phyloP scores from a whole-genome alignment of 768 basidiomycete species.

The Leccinellum albellum region DNA sequence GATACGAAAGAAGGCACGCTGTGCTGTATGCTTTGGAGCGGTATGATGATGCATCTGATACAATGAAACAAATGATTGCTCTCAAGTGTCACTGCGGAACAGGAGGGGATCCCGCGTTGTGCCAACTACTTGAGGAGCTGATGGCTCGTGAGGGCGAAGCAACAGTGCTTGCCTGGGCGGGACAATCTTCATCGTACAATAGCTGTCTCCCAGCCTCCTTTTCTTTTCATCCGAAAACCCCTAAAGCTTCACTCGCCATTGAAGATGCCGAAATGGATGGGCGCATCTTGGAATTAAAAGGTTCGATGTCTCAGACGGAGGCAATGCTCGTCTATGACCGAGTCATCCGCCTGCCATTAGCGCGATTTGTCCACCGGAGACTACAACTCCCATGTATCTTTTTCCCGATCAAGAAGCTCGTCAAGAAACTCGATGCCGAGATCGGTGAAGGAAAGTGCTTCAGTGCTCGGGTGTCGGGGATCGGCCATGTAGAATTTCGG shows the following conservation, averaged over 20 bases:
- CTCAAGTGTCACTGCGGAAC: too few species aligned
- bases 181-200: slow-evolving; percentile 9
- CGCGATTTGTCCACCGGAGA: neutral
- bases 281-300: neutral
- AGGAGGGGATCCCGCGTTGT: neutral
- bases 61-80: neutral
- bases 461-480: neutral
- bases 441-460: neutral
- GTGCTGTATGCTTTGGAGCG: neutral
- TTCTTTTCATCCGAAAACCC: neutral
- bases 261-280: neutral
- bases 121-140: neutral
- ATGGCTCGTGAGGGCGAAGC: neutral
- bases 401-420: slow-evolving; percentile 1
- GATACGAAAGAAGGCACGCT: neutral
- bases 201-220: slow-evolving; percentile 9
- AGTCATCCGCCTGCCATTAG: neutral
- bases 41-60: neutral
- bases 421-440: neutral
- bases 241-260: neutral
- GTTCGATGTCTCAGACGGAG: neutral
- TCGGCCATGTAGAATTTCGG: slow-evolving; percentile 3
- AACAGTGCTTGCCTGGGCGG: slow-evolving; percentile 3
- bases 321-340: neutral
- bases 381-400: slow-evolving; percentile 11